Conservation (phyloP, 2,329 filamentous ascomycete species). For the Emmonsiellopsis sp. region DNA sequence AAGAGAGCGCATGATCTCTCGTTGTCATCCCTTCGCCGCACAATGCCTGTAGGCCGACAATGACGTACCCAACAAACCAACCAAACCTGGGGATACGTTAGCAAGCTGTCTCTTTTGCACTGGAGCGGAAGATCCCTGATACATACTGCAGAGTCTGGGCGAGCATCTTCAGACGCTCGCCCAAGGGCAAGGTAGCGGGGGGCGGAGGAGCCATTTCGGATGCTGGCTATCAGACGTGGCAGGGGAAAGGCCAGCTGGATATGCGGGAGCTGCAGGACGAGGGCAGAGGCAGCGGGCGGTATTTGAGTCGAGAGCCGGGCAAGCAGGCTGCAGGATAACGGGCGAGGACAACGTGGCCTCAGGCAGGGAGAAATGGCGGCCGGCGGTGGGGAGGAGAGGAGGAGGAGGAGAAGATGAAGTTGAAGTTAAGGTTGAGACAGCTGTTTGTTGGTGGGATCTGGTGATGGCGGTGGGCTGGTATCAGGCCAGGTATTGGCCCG, state of each 20-base stretch:
- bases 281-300: neutral
- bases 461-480: too few relatives aligned
- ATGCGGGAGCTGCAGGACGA: neutral
- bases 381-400: too few relatives aligned
- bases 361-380: neutral
- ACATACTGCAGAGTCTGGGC: slow-evolving; percentile 87
- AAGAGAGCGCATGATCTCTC: too few relatives aligned
- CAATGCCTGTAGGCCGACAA: neutral
- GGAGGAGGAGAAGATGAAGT: too few relatives aligned
- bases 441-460: too few relatives aligned
- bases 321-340: neutral
- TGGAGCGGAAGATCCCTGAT: slow-evolving; percentile 31
- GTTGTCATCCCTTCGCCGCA: neutral
- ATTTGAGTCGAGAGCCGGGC: neutral
- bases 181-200: slow-evolving; percentile 57
- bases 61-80: slow-evolving; percentile 72
- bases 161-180: slow-evolving; percentile 65
- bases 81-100: slow-evolving; percentile 42
- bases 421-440: too few relatives aligned
- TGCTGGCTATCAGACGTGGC: neutral
- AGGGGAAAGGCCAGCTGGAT: neutral
- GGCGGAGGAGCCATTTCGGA: slow-evolving; percentile 63
- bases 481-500: too few relatives aligned
- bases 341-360: neutral
- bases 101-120: neutral